Base-by-base conservation (phyloP, 176 grass and related monocot species). In the Microstegium vimineum region DNA sequence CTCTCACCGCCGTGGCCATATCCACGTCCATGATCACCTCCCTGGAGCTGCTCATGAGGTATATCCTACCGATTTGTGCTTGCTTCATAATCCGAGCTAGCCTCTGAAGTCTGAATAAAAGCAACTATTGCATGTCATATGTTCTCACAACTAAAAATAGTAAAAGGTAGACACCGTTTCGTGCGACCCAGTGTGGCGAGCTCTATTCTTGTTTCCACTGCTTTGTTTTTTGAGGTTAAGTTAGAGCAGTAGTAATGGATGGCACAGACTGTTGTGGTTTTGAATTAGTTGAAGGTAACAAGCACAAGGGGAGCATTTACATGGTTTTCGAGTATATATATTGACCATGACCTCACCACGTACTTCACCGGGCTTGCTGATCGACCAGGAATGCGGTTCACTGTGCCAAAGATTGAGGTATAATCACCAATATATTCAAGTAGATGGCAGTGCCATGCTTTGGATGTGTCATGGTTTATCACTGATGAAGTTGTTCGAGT, bases 281-380 rank as follows among this genome's bases (percentile, higher is more conserved):
- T 70, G 13, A 65, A 49, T 49, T 52, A 89, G 80, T 82, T 56
- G 92, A 94, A 6, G 92, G 86, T 16, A 91, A 87, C 79, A 94
- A 91, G 75, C 91, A 91, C 65, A 94, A 94, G 62, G 92, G 92
- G 68, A 94, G 77, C 81, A 94, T 94, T 40, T 94, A 94, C 77
- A 94, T 94, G 92, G 89, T 94, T 56, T 94, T 94, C 47, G 89
- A 94, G 81, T 94, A 94, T 42, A 94, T n/a, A n/a, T n/a, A n/a
- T 94, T 89, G 92, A 94, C 74, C 96, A 98, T 92, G 96, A 98
- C 86, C 71, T 98, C 63, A n/a, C n/a, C n/a, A n/a, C n/a, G n/a
- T n/a, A n/a, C n/a, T n/a, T n/a, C n/a, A 90, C 93, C 13, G 96
- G 96, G 20, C 85, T 98, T 40, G 80, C 93, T 13, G 96, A 98